Evolutionary conservation across 305 asterid genomes (phyloP).

Genomic region (Caryopteris hybrid): DNA sequence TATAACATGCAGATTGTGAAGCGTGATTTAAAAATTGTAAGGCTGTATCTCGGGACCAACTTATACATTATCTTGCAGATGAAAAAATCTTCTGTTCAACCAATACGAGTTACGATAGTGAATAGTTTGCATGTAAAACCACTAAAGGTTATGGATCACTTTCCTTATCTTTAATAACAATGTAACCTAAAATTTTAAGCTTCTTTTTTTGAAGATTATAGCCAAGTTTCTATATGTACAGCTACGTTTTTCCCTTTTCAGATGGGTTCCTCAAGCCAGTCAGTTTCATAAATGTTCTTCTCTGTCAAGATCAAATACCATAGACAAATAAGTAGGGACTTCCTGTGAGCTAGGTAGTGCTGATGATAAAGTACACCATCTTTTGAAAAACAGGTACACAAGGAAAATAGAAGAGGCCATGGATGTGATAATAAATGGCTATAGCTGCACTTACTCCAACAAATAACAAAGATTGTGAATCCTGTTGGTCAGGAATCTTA

Average conservation of each 20-base stretch:
- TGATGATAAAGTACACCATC: neutral
- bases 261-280: neutral
- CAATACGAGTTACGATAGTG: neutral
- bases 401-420: neutral
- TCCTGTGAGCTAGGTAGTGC: neutral
- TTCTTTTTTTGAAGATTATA: neutral
- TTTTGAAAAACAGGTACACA: neutral
- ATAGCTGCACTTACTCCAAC: neutral
- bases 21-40: too few species aligned
- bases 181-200: neutral
- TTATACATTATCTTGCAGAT: neutral
- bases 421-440: neutral
- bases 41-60: too few species aligned
- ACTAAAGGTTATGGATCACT: neutral
- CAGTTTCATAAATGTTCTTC: neutral
- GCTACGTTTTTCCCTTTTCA: neutral
- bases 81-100: neutral
- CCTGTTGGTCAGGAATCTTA: neutral
- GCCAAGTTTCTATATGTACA: neutral
- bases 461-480: neutral
- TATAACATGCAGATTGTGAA: too few species aligned
- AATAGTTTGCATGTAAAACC: neutral
- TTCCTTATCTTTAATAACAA: neutral
- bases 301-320: neutral
- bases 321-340: neutral